A percentile compares a stretch with the other conserved stretches of the same genome.
phyloP scores from a whole-genome alignment of 257 asterid species.

The Agastache rugosa region DNA sequence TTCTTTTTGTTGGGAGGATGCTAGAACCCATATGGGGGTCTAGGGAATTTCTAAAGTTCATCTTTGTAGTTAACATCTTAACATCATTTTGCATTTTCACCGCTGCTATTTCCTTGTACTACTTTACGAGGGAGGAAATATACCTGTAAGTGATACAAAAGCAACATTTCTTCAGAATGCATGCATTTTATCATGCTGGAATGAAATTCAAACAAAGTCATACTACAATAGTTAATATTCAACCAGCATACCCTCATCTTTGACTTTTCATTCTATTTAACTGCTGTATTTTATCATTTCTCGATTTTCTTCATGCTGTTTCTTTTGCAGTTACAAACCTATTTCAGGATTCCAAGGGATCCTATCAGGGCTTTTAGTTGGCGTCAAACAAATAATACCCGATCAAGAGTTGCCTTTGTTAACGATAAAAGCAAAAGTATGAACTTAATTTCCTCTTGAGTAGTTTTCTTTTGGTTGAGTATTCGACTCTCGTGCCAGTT shows the following conservation, averaged over 20 bases:
- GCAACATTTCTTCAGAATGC: constrained; percentile 14
- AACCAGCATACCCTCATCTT: neutral
- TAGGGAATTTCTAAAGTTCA: constrained; percentile 83
- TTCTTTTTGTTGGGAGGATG: constrained; percentile 82
- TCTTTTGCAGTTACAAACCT: constrained; percentile 71
- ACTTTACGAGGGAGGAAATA: constrained; percentile 68
- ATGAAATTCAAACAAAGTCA: neutral
- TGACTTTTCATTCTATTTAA: neutral
- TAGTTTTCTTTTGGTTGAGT: neutral
- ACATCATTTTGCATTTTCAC: constrained; percentile 79
- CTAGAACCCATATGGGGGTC: constrained; percentile 98
- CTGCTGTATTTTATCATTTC: neutral
- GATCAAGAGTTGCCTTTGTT: constrained; percentile 79
- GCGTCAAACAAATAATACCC: constrained; percentile 87
- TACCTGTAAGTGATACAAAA: constrained; percentile 74
- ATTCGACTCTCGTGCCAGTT: neutral
- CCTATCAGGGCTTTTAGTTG: constrained; percentile 85
- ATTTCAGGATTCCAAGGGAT: constrained; percentile 95
- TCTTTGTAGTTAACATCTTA: constrained; percentile 79
- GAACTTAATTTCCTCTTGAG: constrained; percentile 36
- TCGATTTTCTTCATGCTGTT: constrained; percentile 27
- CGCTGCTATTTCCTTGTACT: constrained; percentile 80
- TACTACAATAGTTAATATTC: constrained; percentile 7
- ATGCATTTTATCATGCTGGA: constrained; percentile 5
- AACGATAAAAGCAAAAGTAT: constrained; percentile 82